Conservation (phyloP, 1,139 yeast species). For the Candida sp. region DNA sequence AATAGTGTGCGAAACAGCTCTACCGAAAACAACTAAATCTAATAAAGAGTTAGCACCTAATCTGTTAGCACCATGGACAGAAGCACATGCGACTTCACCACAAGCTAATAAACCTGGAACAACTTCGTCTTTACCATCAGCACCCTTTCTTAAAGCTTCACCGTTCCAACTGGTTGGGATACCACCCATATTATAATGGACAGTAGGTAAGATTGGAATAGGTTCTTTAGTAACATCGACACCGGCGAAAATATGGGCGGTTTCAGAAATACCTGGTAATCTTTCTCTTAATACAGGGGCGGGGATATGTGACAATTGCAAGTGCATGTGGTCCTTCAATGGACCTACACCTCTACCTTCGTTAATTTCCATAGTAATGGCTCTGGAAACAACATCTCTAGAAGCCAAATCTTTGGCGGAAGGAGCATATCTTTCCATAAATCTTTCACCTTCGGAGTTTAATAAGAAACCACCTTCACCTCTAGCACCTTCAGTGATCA, state of each 20-base stretch:
- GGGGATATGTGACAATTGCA: slow-evolving; percentile 94
- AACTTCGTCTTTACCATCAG: slow-evolving; percentile 84
- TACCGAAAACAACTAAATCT: slow-evolving; percentile 96
- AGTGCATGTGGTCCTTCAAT: slow-evolving; percentile 88
- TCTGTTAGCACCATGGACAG: slow-evolving; percentile 99
- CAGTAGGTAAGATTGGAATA: slow-evolving; percentile 97
- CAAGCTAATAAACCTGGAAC: slow-evolving; percentile 96
- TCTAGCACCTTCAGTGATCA: slow-evolving; percentile 99
- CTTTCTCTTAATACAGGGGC: slow-evolving; percentile 90
- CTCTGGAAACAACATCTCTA: slow-evolving; percentile 97
- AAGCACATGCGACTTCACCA: slow-evolving; percentile 99
- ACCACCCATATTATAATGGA: slow-evolving; percentile 99
- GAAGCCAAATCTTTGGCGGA: slow-evolving; percentile 98
- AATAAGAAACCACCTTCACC: slow-evolving; percentile 99
- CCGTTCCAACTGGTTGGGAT: slow-evolving; percentile 98
- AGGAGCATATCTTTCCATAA: slow-evolving; percentile 99
- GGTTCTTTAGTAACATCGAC: slow-evolving; percentile 99
- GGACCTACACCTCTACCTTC: slow-evolving; percentile 99
- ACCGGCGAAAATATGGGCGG: slow-evolving; percentile 98
- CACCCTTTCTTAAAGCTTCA: slow-evolving; percentile 83
- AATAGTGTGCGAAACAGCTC: slow-evolving; percentile 96
- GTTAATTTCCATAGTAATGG: slow-evolving; percentile 97
- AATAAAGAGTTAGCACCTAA: slow-evolving; percentile 98
- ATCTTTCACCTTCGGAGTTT: slow-evolving; percentile 98
- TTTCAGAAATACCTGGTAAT: slow-evolving; percentile 98